A percentile compares a stretch with the other conserved stretches of the same genome.
Conservation (phyloP, 2,329 filamentous ascomycete species). For the Ophiostoma angusticollis region DNA sequence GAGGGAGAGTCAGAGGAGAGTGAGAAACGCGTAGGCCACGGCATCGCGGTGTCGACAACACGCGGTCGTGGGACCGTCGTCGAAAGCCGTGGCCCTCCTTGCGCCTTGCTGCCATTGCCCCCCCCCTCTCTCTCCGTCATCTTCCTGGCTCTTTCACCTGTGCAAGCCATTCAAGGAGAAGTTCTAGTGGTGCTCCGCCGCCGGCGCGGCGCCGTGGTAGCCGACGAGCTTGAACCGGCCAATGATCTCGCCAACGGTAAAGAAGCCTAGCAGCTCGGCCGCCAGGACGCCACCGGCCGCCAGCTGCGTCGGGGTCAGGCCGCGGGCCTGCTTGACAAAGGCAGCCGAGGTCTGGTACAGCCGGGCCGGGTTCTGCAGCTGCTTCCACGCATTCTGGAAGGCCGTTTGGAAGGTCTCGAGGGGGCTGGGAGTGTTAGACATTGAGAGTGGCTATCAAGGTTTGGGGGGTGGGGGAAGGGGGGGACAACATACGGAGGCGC, state of each 20-base stretch:
- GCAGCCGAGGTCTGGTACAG: slow-evolving; percentile 36
- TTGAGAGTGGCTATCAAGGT: background rate
- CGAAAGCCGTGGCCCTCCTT: background rate
- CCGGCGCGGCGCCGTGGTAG: slow-evolving; percentile 56
- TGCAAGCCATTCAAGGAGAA: background rate
- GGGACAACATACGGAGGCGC: slow-evolving; percentile 68
- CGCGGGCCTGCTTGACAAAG: slow-evolving; percentile 41
- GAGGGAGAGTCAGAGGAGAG: background rate
- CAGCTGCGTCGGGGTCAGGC: slow-evolving; percentile 58
- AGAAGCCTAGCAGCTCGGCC: slow-evolving; percentile 89
- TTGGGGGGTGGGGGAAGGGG: too few relatives aligned
- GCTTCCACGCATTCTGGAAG: slow-evolving; percentile 63
- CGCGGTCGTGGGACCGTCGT: too few relatives aligned
- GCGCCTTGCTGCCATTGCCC: too few relatives aligned
- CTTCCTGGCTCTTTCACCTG: background rate
- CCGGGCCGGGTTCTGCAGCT: slow-evolving; percentile 53
- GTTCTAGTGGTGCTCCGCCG: slow-evolving; percentile 46
- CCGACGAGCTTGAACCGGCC: slow-evolving; percentile 91
- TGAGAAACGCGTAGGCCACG: too few relatives aligned
- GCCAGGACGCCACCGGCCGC: slow-evolving; percentile 61
- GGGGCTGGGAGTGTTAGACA: slow-evolving; percentile 38
- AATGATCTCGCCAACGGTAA: slow-evolving; percentile 94
- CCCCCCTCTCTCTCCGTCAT: background rate
- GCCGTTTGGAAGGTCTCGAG: slow-evolving; percentile 74
- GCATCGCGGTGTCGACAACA: too few relatives aligned